Evolutionary conservation across 192 early-diverging fungal genomes (phyloP).

Genomic region (Backusella sp.): DNA sequence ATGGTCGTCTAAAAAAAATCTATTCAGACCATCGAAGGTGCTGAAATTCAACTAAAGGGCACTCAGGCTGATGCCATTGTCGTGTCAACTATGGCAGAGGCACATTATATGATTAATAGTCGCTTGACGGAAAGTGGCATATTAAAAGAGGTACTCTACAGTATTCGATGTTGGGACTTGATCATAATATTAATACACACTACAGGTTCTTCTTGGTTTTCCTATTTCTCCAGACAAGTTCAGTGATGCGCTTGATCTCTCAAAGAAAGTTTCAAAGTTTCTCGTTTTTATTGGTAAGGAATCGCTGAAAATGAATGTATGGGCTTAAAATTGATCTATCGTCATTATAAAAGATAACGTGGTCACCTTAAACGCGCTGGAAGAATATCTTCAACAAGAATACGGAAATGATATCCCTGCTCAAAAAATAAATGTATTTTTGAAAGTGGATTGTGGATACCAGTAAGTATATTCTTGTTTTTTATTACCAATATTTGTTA

Average conservation of each 20-base stretch:
- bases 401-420: neutral
- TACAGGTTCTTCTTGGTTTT: conserved; percentile 26
- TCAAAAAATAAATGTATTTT: conserved; percentile 18
- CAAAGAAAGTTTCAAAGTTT: conserved; percentile 22
- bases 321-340: neutral
- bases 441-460: conserved; percentile 39
- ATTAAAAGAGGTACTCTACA: conserved; percentile 28
- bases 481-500: neutral
- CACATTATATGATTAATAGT: conserved; percentile 31
- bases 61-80: conserved; percentile 30
- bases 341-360: conserved; percentile 20
- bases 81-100: conserved; percentile 36
- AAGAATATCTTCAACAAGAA: neutral
- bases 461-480: conserved; percentile 15
- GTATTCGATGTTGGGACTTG: neutral
- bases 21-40: conserved; percentile 32
- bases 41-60: conserved; percentile 22
- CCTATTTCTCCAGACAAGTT: conserved; percentile 34
- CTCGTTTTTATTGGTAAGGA: conserved; percentile 31
- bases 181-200: neutral
- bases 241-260: conserved; percentile 21
- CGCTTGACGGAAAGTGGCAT: conserved; percentile 14
- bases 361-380: conserved; percentile 28
- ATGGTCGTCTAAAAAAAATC: neutral
- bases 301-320: neutral